These are phyloP conservation scores for Colletotrichum scovillei DNA, from an alignment of 2,329 filamentous ascomycete species.

Conservation along the genomic window DNA sequence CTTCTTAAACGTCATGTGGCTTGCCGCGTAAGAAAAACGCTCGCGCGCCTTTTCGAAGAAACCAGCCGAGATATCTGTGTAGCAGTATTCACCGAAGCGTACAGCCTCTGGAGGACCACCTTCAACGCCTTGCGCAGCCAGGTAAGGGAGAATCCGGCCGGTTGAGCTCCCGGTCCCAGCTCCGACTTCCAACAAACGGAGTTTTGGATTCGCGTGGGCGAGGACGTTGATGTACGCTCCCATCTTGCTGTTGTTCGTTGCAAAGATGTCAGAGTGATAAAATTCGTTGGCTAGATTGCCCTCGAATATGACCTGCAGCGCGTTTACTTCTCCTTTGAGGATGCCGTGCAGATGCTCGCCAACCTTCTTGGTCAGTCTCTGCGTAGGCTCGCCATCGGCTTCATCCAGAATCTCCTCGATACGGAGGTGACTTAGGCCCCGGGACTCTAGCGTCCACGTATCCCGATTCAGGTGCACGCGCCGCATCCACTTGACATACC, in stretches of 20 bases:
- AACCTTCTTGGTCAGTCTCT: conserved; percentile 7
- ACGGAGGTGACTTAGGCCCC: neutral
- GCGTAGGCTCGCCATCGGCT: conserved; percentile 8
- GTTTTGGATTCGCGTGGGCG: conserved; percentile 43
- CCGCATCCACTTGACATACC: conserved; percentile 13
- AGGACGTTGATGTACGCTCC: conserved; percentile 23
- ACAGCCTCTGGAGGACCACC: conserved; percentile 39
- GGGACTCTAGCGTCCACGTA: neutral
- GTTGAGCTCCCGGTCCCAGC: conserved; percentile 56
- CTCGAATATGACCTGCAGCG: conserved; percentile 13
- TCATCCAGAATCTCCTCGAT: neutral
- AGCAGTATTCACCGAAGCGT: neutral
- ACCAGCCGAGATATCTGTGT: conserved; percentile 55
- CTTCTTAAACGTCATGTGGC: conserved; percentile 37
- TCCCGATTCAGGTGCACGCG: neutral
- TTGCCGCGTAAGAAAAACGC: conserved; percentile 39
- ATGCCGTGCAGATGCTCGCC: conserved; percentile 5
- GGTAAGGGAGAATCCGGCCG: conserved; percentile 44
- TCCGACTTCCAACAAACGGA: conserved; percentile 49
- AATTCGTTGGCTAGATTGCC: conserved; percentile 10
- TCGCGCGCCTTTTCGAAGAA: conserved; percentile 52
- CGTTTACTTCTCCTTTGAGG: conserved; percentile 6
- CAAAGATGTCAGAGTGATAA: neutral
- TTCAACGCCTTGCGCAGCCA: conserved; percentile 36
- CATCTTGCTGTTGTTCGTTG: neutral